Base-by-base conservation (phyloP, 345 rosid species). In the Pelargonium nanum region DNA sequence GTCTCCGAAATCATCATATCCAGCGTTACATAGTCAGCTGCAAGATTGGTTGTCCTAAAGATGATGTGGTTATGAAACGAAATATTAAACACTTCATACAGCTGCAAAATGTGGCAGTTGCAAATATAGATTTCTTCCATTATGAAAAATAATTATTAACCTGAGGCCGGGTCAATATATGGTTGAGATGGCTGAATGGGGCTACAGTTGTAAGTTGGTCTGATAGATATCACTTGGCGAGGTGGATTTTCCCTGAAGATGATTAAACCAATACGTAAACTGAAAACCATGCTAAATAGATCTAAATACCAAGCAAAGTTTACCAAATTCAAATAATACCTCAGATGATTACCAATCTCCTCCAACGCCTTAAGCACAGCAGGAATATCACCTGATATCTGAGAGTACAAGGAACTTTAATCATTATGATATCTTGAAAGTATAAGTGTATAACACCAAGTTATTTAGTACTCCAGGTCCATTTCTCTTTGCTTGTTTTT, bases 1-100 rank as follows among this genome's bases (percentile, higher is more conserved):
- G 81, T 65, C 63, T 83, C 88, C 34, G 83, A 69, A 59, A 83
- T 76, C 86, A 80, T 67, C 91, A 80, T 80, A 78, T 81, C 85
- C 26, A 81, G 51, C 2, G 84, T 83, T 53, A 83, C 80, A 64
- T 75, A 81, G 28, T 75, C 88, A 85, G 85, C 91, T 83, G 88
- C 82, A 80, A 78, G 81, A 82, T 74, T 74, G 83, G 69, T 80
- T 78, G 77, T 73, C 83, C 82, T 80, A 75, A 78, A 79, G 83
- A 75, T 80, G 82, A 80, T 72, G 82, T 69, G 70, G 69, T 80
- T 74, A 70, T 69, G 69, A 78, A n/a, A n/a, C 71, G 70, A 74
- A 55, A 74, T 67, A 80, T 72, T 72, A 25, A 74, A 74, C 73
- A 78, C 72, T 69, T 76, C 73, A 68, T 57, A 60, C 58, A 58